Evolutionary conservation across 306 rosid genomes (phyloP).

Genomic region (Trifolium pratense): DNA sequence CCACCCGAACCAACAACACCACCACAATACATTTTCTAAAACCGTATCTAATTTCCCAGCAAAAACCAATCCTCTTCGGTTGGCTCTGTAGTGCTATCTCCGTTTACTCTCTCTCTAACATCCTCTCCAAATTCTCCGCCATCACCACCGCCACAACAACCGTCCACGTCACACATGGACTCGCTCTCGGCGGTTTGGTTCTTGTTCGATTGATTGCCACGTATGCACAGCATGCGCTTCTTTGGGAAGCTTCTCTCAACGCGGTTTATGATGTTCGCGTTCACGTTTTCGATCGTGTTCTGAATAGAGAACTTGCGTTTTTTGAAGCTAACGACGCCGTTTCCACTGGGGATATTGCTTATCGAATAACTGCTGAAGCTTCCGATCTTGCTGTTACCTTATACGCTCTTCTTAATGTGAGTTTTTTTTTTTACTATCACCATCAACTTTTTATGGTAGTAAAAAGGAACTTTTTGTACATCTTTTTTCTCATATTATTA

Average conservation of each 20-base stretch:
- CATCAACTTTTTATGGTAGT: no score
- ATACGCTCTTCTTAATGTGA: slow-evolving; percentile 74
- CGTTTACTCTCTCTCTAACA: slow-evolving; percentile 63
- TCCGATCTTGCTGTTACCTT: slow-evolving; percentile 71
- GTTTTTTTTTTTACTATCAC: slow-evolving; percentile 21
- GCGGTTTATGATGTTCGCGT: slow-evolving; percentile 62
- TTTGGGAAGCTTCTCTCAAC: slow-evolving; percentile 84
- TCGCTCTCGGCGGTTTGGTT: slow-evolving; percentile 55
- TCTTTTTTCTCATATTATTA: no score
- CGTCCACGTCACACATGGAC: slow-evolving; percentile 42
- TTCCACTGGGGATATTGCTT: slow-evolving; percentile 74
- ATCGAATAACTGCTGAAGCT: slow-evolving; percentile 85
- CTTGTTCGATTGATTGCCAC: slow-evolving; percentile 56
- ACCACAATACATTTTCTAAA: slow-evolving; percentile 51
- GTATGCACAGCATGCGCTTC: slow-evolving; percentile 78
- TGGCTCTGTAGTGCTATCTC: slow-evolving; percentile 84
- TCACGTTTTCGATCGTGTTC: slow-evolving; percentile 59
- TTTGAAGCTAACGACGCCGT: slow-evolving; percentile 57
- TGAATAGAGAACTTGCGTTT: slow-evolving; percentile 64
- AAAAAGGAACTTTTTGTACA: no score
- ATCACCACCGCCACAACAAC: slow-evolving; percentile 28
- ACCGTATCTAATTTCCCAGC: slow-evolving; percentile 58
- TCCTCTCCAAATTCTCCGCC: slow-evolving; percentile 53
- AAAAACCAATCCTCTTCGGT: slow-evolving; percentile 57
- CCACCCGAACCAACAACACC: slow-evolving; percentile 23